Evolutionary conservation across 1,284 basidiomycete species (phyloP).

Genomic region (Rhodotorula sp.): DNA sequence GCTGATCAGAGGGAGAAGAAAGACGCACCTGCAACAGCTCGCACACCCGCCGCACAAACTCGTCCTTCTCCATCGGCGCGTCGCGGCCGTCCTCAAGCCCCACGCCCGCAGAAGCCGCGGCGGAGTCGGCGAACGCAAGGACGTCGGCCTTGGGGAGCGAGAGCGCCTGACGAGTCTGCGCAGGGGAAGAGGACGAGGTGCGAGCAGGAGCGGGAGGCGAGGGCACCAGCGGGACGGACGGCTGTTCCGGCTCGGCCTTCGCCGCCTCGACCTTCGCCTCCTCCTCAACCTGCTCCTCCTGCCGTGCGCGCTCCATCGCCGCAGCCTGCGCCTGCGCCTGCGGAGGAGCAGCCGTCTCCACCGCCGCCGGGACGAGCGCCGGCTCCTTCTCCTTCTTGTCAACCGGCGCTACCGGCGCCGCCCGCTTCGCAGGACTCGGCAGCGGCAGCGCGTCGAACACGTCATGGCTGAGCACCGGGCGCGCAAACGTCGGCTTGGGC

Average conservation of each 20-base stretch:
- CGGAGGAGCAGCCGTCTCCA: not conserved
- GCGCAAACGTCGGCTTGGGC: conserved; percentile 13
- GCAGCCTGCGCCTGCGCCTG: not conserved
- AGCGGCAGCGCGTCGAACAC: conserved; percentile 30
- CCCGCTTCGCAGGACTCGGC: not conserved
- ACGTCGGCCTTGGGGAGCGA: not conserved
- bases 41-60: conserved; percentile 68
- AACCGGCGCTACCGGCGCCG: not conserved
- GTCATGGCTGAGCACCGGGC: conserved; percentile 37
- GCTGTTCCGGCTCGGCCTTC: not conserved
- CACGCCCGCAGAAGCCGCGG: conserved; percentile 15
- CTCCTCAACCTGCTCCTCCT: not conserved
- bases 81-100: conserved; percentile 51
- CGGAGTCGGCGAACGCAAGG: conserved; percentile 45
- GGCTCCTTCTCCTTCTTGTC: not conserved
- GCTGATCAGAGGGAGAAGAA: not conserved
- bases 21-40: conserved; percentile 67
- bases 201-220: not conserved
- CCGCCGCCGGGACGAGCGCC: not conserved
- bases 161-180: not conserved
- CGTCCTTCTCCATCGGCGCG: conserved; percentile 58
- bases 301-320: not conserved
- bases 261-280: not conserved
- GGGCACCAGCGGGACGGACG: not conserved
- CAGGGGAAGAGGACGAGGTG: not conserved